Evolutionary conservation across 352 stramenopile species (phyloP).

Genomic region (Peronospora belbahrii): DNA sequence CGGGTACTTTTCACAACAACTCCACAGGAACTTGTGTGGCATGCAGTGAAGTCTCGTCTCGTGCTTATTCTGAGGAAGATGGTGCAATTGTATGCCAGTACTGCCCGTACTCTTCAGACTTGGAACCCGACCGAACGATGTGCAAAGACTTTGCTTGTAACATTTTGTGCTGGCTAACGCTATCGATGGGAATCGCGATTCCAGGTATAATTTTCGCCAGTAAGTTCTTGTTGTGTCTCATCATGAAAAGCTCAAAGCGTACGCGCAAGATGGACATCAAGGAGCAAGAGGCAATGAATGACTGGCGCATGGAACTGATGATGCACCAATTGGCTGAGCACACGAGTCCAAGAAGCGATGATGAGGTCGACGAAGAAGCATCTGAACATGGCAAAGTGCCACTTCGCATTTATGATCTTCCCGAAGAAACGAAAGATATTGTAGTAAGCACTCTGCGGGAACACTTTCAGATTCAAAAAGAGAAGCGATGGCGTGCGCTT

Average conservation of each 20-base stretch:
- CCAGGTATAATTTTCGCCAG: constrained; percentile 43
- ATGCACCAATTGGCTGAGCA: constrained; percentile 43
- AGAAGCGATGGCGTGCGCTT: constrained; percentile 28
- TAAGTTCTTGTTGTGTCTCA: constrained; percentile 41
- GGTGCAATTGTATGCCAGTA: constrained; percentile 46
- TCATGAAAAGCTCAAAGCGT: constrained; percentile 34
- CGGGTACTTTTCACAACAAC: constrained; percentile 52
- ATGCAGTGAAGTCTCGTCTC: constrained; percentile 36
- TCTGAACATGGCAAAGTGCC: constrained; percentile 21
- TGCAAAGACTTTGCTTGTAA: constrained; percentile 51
- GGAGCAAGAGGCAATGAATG: constrained; percentile 58
- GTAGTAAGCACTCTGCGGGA: constrained; percentile 52
- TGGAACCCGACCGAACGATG: constrained; percentile 24
- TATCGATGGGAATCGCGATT: constrained; percentile 41
- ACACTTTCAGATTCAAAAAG: constrained; percentile 50
- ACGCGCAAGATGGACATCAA: constrained; percentile 38
- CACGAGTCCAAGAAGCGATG: constrained; percentile 22
- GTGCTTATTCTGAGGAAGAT: constrained; percentile 46
- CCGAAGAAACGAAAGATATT: constrained; percentile 45
- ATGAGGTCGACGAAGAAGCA: constrained; percentile 20
- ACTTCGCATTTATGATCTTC: constrained; percentile 50
- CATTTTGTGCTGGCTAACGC: constrained; percentile 53
- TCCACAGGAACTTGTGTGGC: constrained; percentile 28
- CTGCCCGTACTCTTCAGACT: constrained; percentile 55
- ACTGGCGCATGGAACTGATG: constrained; percentile 60